A percentile compares a stretch with the other conserved stretches of the same genome.
Conservation (phyloP, 1,139 yeast species). For the Schwanniomyces etchellsii region DNA sequence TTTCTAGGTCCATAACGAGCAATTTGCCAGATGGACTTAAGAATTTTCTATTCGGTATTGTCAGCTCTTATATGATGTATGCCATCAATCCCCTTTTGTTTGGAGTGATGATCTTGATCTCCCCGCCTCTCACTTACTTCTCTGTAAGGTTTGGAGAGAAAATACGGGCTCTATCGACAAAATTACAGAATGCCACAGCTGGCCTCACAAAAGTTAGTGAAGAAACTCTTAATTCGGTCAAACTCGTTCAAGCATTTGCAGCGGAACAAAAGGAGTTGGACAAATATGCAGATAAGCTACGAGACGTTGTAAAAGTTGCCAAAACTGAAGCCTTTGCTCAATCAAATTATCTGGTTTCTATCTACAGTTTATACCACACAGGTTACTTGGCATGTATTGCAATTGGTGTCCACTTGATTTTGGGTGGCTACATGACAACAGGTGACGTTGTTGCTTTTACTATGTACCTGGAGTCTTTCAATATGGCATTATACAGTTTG, state of each 20-base stretch:
- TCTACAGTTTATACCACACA: constrained; percentile 39
- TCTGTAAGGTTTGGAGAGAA: constrained; percentile 47
- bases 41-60: constrained; percentile 39
- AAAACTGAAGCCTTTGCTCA: constrained; percentile 44
- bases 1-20: constrained; percentile 39
- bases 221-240: constrained; percentile 41
- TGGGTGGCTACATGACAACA: constrained; percentile 38
- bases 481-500: constrained; percentile 44
- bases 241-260: constrained; percentile 41
- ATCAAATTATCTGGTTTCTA: constrained; percentile 41
- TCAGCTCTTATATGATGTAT: constrained; percentile 44
- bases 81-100: constrained; percentile 39
- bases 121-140: constrained; percentile 51
- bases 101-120: constrained; percentile 45
- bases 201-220: constrained; percentile 43
- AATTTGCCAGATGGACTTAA: constrained; percentile 46
- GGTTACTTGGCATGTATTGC: constrained; percentile 44
- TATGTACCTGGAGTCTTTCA: constrained; percentile 46
- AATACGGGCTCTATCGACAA: constrained; percentile 38
- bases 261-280: constrained; percentile 40
- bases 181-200: constrained; percentile 43
- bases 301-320: constrained; percentile 39
- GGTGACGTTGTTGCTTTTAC: constrained; percentile 46
- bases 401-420: constrained; percentile 38
- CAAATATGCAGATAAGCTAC: constrained; percentile 34